These are phyloP conservation scores for Fusarium siculi DNA, from an alignment of 2,329 filamentous ascomycete species.

Conservation along the genomic window DNA sequence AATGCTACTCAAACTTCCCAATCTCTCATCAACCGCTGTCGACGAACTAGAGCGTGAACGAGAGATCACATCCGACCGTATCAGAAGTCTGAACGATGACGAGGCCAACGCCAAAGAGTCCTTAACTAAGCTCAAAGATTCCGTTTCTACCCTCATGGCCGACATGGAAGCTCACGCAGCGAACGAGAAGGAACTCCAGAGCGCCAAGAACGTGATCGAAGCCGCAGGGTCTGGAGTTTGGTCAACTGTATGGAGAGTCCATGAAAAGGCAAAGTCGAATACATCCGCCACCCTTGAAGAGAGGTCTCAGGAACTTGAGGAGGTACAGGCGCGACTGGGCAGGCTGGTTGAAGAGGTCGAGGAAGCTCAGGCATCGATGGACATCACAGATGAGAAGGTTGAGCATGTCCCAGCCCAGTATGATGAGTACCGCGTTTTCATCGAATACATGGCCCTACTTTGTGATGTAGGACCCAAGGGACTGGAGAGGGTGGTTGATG, in stretches of 20 bases:
- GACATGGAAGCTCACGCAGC: background rate
- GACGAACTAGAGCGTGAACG: background rate
- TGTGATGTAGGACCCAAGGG: background rate
- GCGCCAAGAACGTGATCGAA: background rate
- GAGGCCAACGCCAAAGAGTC: rapidly evolving
- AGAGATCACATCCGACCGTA: rapidly evolving
- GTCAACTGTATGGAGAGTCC: background rate
- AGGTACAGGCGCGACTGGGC: background rate
- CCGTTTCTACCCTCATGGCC: background rate
- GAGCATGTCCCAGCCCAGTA: too few relatives aligned
- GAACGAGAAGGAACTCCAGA: background rate
- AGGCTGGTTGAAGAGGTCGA: background rate
- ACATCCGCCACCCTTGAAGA: background rate
- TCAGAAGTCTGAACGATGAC: background rate
- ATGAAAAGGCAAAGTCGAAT: background rate
- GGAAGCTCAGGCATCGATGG: background rate
- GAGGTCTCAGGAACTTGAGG: background rate
- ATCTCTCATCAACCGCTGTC: rapidly evolving
- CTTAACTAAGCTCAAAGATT: background rate
- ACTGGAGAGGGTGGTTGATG: background rate
- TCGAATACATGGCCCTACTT: background rate
- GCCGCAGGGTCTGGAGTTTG: background rate
- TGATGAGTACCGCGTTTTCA: background rate
- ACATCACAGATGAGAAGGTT: background rate
- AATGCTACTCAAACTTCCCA: background rate